Evolutionary conservation across 2,329 filamentous ascomycete genomes (phyloP).

Genomic region (Claviceps sp.): DNA sequence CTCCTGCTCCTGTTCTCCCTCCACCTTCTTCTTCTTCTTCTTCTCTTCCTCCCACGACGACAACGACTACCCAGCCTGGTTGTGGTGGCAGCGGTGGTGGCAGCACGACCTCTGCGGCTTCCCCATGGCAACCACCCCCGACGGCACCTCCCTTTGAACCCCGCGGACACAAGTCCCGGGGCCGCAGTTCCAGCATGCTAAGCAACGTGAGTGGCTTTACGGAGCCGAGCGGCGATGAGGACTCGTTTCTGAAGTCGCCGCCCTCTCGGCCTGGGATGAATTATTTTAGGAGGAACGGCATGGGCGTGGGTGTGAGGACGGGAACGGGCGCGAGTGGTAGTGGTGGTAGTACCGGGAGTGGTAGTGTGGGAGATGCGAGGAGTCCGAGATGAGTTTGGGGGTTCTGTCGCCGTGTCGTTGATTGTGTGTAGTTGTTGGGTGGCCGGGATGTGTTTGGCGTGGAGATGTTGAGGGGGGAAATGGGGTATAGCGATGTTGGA

Average conservation of each 20-base stretch:
- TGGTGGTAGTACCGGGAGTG: conserved; percentile 34
- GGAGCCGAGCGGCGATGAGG: conserved; percentile 43
- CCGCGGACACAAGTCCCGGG: conserved; percentile 30
- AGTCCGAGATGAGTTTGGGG: conserved; percentile 26
- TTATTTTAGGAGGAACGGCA: conserved; percentile 10
- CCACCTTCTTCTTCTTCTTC: too few relatives aligned
- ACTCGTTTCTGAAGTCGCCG: conserved; percentile 16
- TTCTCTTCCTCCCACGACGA: too few relatives aligned
- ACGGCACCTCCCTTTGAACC: conserved; percentile 24
- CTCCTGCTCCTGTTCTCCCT: too few relatives aligned
- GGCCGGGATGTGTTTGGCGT: too few relatives aligned
- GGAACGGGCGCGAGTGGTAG: conserved; percentile 16
- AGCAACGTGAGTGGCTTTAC: conserved; percentile 55
- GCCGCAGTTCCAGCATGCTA: conserved; percentile 53
- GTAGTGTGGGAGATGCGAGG: conserved; percentile 36
- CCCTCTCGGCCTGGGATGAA: conserved; percentile 3
- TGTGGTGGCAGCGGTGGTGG: neutral
- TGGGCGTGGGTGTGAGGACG: too few relatives aligned
- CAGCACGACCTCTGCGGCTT: conserved; percentile 11
- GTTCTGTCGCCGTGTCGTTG: too few relatives aligned
- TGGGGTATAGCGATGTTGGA: too few relatives aligned
- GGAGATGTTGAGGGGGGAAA: too few relatives aligned
- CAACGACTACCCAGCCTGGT: conserved; percentile 13
- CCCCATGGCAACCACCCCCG: conserved; percentile 21
- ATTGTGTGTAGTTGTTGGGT: too few relatives aligned